These are phyloP conservation scores for Chlamydomonas schloesseri DNA, from an alignment of 139 green algal genomes.

Conservation along the genomic window DNA sequence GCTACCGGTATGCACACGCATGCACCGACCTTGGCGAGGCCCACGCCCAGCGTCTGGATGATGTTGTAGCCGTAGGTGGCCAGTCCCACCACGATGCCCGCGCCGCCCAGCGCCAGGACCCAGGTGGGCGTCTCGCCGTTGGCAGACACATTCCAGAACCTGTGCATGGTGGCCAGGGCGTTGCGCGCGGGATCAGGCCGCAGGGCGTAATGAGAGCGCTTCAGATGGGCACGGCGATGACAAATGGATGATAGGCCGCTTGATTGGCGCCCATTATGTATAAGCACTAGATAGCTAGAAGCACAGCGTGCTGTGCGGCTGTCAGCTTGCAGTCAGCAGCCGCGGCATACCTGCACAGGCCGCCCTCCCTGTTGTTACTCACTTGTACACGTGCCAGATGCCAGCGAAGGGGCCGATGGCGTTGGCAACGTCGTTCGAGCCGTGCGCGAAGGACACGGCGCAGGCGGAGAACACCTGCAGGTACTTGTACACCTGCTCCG, in stretches of 20 bases:
- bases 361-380: too few species aligned
- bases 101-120: constrained; percentile 80
- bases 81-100: constrained; percentile 86
- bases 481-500: constrained; percentile 71
- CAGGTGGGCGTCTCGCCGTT: constrained; percentile 47
- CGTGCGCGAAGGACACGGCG: constrained; percentile 89
- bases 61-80: constrained; percentile 73
- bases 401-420: constrained; percentile 78
- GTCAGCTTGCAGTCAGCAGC: too few species aligned
- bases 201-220: too few species aligned
- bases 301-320: too few species aligned
- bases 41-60: constrained; percentile 38
- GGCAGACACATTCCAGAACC: constrained; percentile 47
- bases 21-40: constrained; percentile 17
- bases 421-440: constrained; percentile 87
- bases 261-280: too few species aligned
- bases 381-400: constrained; percentile 56
- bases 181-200: not conserved
- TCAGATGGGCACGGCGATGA: too few species aligned
- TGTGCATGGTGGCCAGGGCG: too few species aligned
- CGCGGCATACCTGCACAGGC: too few species aligned
- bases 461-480: constrained; percentile 84
- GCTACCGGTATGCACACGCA: too few species aligned
- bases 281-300: too few species aligned
- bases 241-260: too few species aligned